phyloP scores from a whole-genome alignment of 2,329 filamentous ascomycete genomes.

The Drechslerella dactyloides region DNA sequence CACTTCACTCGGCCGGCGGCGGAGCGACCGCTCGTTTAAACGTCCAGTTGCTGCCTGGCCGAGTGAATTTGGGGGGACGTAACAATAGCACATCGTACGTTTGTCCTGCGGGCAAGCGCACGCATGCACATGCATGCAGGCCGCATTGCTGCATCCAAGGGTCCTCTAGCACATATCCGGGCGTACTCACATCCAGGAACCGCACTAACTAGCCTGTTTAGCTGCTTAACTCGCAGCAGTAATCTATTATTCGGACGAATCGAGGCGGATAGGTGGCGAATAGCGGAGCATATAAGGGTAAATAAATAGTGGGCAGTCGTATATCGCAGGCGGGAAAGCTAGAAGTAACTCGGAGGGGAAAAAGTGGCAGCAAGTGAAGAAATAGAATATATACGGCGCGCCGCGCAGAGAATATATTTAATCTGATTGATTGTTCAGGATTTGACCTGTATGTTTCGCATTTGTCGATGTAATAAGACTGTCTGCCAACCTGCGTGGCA shows the following conservation, averaged over 20 bases:
- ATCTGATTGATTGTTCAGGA: background rate
- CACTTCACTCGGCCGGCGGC: too few species aligned
- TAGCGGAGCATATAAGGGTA: background rate
- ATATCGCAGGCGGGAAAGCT: background rate
- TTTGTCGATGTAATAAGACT: conserved; percentile 1
- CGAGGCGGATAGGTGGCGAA: background rate
- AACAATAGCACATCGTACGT: too few species aligned
- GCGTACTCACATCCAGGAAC: conserved; percentile 5
- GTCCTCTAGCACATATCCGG: background rate
- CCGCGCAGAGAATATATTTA: conserved; percentile 2
- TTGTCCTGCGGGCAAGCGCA: background rate
- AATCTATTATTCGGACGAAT: background rate
- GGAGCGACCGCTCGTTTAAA: background rate
- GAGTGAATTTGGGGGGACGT: background rate
- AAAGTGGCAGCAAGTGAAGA: background rate
- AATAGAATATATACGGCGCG: background rate
- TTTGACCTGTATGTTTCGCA: background rate
- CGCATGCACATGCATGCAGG: background rate
- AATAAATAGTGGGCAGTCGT: conserved; percentile 6
- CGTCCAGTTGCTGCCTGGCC: background rate
- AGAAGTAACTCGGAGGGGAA: background rate
- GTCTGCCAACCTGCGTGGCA: too few species aligned
- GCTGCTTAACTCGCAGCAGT: background rate
- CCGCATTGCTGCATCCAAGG: background rate
- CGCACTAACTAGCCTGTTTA: background rate